These are phyloP conservation scores for Conringia planisiliqua DNA, from an alignment of 345 rosid species.

Conservation along the genomic window DNA sequence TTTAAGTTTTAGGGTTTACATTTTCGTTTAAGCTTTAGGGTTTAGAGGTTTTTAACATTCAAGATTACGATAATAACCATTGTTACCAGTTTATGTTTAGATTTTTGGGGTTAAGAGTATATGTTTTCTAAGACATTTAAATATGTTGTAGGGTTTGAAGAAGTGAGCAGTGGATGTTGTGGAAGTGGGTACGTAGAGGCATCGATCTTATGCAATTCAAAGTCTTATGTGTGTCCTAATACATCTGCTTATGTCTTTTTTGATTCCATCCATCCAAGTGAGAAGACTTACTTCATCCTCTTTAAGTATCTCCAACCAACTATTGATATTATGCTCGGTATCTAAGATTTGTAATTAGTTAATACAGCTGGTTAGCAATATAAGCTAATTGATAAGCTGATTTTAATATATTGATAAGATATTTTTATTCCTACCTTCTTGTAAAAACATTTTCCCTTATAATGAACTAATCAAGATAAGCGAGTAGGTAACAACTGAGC, in stretches of 20 bases:
- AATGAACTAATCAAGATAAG: too few relatives aligned
- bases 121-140: neutral
- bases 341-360: neutral
- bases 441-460: too few relatives aligned
- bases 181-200: constrained; percentile 72
- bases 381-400: neutral
- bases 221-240: constrained; percentile 56
- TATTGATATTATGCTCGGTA: constrained; percentile 31
- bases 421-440: neutral
- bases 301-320: constrained; percentile 35
- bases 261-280: constrained; percentile 86
- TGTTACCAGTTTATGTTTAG: neutral
- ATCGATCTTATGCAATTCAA: constrained; percentile 55
- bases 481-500: too few relatives aligned
- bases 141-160: constrained; percentile 51
- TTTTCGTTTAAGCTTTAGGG: neutral
- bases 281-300: constrained; percentile 42
- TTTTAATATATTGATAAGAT: neutral
- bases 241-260: constrained; percentile 72
- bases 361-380: neutral
- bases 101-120: neutral
- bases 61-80: neutral
- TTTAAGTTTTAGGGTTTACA: neutral
- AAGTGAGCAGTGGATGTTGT: constrained; percentile 64
- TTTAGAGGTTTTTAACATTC: neutral